Base-by-base conservation (phyloP, 306 rosid species). In the Lathyrus sativus region DNA sequence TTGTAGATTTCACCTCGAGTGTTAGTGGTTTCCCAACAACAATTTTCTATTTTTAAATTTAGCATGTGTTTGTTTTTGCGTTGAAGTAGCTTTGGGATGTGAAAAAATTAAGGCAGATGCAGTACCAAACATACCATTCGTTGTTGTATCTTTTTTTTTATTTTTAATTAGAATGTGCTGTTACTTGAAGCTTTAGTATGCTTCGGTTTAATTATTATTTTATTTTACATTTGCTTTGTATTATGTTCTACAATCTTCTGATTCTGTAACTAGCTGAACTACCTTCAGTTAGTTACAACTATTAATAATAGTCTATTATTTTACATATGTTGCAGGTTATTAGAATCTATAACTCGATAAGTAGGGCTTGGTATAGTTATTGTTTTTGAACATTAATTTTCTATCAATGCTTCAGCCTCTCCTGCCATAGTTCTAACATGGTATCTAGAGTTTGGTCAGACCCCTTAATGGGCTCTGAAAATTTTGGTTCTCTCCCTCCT, bases 1-100 rank as follows among this genome's bases (percentile, higher is more conserved):
- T 35, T 24, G 11, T 41, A 12, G 56, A 51, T 69, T 70, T 67
- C 29, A 15, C 38, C 45, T 62, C 8, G 31, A 11, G 26, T 66
- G 11, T 24, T 49, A 35, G 4, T 44, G n/a, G 29, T 14, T 62
- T 26, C 44, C 3, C 49, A 63, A 48, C 31, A 59, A 41, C 8
- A 33, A 51, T 14, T 65, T 69, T 75, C 51, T 51, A 68, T 29
- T 26, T 62, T 38, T 19, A 61, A 67, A 38, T 53, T 62, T 50
- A 74, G 18, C 6, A 31, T 31, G 35, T 31, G 6, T 31, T 31
- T 31, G 35, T 31, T 31, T 31, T 31, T 5, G 35, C 7, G 35
- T 31, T 5, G 35, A 31, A 31, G 35, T 31, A 31, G 35, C 35
- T 31, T 31, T 31, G 35, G 35, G 35, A 31, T 31, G 26, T 24